Evolutionary conservation across 2,329 filamentous ascomycete species (phyloP), one percentile per base, ranked within the genome.

Genomic region (Raffaelea deltoideospora): DNA sequence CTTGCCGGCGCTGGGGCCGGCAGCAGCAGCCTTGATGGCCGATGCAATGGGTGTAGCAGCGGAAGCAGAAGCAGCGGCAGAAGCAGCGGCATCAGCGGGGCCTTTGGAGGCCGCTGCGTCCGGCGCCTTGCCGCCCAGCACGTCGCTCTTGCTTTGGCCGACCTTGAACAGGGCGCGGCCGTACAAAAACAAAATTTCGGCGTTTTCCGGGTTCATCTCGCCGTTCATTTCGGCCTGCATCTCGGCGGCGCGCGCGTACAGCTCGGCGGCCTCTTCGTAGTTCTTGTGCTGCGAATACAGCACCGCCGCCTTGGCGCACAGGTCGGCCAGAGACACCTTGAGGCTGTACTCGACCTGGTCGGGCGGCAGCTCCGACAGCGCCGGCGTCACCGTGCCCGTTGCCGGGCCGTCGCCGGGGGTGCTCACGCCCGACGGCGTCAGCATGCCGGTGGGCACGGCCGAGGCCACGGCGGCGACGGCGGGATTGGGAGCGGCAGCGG

Each of bases 121-220:
- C 53, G 72, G 56, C 17, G 87, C 80, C 50, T 80, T 81, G 24
- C 81, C 83, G 39, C 90, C 90, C 26, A 98, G 67, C 19, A 98
- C 87, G 52, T 96, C 87, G 53, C 86, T 95, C 58, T 93, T 94
- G 55, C 76, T 79, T 55, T 96, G 82, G 22, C 87, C 90, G 41
- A 96, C 81, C 56, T 87, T 87, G 67, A 93, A 96, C 17, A 98
- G 64, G 39, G 85, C 85, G 53, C 88, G 83, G 13, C 90, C 90
- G 58, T 98, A 98, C 45, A 86, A 73, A 57, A 93, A 98, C 17
- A 96, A 73, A 33, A 98, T 73, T 54, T 96, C 88, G 35, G 87
- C 88, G 50, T 98, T 98, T 40, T 85, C 78, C 4, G 83, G 76
- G 14, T 76, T 76, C 69, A 92, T 82, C 59, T 96, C 90, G 56